These are phyloP conservation scores for Chloromonas sp. DNA, from an alignment of 163 green algal genomes.

Conservation along the genomic window DNA sequence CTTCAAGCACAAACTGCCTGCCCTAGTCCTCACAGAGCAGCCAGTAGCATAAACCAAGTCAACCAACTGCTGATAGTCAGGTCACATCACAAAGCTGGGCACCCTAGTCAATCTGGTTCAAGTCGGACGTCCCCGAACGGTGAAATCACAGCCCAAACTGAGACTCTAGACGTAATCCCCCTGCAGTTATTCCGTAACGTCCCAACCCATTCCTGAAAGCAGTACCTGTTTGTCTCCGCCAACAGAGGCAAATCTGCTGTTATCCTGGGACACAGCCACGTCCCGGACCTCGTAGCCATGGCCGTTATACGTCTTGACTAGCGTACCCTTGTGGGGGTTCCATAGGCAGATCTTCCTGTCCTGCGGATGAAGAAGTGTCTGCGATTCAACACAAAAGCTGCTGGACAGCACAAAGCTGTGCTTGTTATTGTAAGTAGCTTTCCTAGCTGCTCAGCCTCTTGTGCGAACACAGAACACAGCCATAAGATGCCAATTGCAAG, in stretches of 20 bases:
- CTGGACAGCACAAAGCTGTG: not conserved
- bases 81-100: too few relatives aligned
- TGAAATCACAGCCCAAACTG: too few relatives aligned
- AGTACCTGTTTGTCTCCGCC: constrained; percentile 79
- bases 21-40: too few relatives aligned
- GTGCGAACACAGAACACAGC: not conserved
- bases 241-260: constrained; percentile 83
- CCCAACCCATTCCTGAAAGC: too few relatives aligned
- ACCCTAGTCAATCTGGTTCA: too few relatives aligned
- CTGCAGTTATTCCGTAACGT: too few relatives aligned
- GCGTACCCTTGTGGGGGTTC: constrained; percentile 69
- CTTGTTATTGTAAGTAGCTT: not conserved
- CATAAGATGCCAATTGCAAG: not conserved
- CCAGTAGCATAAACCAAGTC: too few relatives aligned
- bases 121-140: too few relatives aligned
- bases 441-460: not conserved
- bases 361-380: constrained; percentile 29
- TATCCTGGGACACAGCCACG: constrained; percentile 64
- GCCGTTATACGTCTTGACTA: constrained; percentile 76
- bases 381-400: not conserved
- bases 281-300: constrained; percentile 65
- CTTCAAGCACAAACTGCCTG: not conserved
- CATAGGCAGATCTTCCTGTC: constrained; percentile 78
- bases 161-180: too few relatives aligned
- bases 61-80: too few relatives aligned